Evolutionary conservation across 1,284 basidiomycete genomes (phyloP).

Genomic region (Pterulicium gracile): DNA sequence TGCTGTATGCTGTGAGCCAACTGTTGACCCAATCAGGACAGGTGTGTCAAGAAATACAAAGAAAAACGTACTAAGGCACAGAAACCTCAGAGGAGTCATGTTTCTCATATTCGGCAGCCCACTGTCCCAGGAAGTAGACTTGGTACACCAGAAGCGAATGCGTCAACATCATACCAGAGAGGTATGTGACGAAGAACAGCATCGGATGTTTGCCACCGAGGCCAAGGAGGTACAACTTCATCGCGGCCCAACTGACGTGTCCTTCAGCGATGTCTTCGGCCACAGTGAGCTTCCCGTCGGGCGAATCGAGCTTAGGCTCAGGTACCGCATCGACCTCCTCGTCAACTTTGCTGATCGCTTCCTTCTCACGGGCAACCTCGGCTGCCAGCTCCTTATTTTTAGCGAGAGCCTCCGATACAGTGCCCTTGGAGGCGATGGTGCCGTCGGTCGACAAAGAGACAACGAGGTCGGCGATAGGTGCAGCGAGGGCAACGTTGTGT

Average conservation of each 20-base stretch:
- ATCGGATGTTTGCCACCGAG: conserved; percentile 29
- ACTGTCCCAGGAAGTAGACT: conserved; percentile 41
- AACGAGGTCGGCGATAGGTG: conserved; percentile 42
- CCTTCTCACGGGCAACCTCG: conserved; percentile 23
- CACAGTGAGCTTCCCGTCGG: conserved; percentile 38
- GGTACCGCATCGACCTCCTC: conserved; percentile 26
- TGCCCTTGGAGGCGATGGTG: conserved; percentile 27
- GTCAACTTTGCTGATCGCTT: conserved; percentile 22
- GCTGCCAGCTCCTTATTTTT: conserved; percentile 22
- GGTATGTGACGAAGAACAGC: conserved; percentile 22
- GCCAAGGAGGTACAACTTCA: conserved; percentile 22
- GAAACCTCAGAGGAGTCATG: conserved; percentile 18
- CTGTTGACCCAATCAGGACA: background rate
- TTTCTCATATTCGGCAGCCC: conserved; percentile 36
- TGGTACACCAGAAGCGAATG: conserved; percentile 23
- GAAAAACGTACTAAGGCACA: conserved; percentile 18
- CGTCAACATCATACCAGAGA: conserved; percentile 15
- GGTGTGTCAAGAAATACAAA: background rate
- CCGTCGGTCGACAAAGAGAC: conserved; percentile 39
- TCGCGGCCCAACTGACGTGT: conserved; percentile 36
- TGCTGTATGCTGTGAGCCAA: background rate
- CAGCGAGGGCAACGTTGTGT: conserved; percentile 50
- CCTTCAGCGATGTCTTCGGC: conserved; percentile 55
- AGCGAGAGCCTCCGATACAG: conserved; percentile 24
- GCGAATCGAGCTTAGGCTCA: conserved; percentile 15